Percentiles rank a stretch among this genome's conserved stretches.
phyloP scores from a whole-genome alignment of 306 rosid genomes.

The Lathyrus sativus region DNA sequence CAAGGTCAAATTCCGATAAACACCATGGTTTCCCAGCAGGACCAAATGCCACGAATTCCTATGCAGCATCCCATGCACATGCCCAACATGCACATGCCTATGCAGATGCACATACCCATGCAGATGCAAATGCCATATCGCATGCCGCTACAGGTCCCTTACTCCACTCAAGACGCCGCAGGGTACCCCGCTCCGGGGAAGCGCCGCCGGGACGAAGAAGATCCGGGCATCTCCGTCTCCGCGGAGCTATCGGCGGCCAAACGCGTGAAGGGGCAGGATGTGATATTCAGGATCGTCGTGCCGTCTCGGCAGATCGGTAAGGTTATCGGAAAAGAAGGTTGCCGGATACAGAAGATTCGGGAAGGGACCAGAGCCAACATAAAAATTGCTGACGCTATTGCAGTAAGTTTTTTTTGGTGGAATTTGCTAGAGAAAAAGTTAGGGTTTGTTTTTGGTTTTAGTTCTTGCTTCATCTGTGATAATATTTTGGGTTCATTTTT shows the following conservation, averaged over 20 bases:
- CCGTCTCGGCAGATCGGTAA: constrained; percentile 95
- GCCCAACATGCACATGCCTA: constrained; percentile 33
- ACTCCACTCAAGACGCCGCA: constrained; percentile 41
- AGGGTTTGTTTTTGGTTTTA: background rate
- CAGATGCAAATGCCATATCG: constrained; percentile 46
- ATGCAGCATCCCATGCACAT: constrained; percentile 36
- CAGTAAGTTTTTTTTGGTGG: constrained; percentile 41
- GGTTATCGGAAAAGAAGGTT: constrained; percentile 92
- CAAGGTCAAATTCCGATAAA: constrained; percentile 63
- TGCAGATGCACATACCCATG: constrained; percentile 43
- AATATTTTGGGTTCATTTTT: background rate
- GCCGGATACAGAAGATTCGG: constrained; percentile 85
- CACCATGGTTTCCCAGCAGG: constrained; percentile 48
- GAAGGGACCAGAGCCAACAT: constrained; percentile 73
- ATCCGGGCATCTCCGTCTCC: constrained; percentile 21
- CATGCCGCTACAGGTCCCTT: constrained; percentile 40
- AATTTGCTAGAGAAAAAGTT: background rate
- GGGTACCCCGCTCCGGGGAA: constrained; percentile 44
- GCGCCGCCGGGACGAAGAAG: constrained; percentile 81
- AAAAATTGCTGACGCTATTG: constrained; percentile 84
- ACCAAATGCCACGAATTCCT: constrained; percentile 33
- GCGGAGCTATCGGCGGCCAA: constrained; percentile 55
- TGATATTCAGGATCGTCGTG: constrained; percentile 75
- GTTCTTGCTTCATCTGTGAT: background rate
- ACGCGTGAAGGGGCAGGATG: constrained; percentile 72